phyloP scores from a whole-genome alignment of 768 basidiomycete species.

The Dendrothele bispora region DNA sequence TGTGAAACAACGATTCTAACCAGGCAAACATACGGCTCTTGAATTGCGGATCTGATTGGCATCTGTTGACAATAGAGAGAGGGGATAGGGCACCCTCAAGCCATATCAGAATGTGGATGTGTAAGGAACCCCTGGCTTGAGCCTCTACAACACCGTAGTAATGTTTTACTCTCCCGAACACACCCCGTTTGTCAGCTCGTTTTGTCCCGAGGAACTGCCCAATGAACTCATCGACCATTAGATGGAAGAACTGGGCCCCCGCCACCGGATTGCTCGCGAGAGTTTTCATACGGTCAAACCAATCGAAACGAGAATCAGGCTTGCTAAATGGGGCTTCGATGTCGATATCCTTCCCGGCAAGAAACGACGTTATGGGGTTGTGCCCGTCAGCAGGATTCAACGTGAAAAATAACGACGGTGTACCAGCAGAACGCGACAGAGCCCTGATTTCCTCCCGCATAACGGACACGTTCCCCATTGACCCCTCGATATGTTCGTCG shows the following conservation, averaged over 20 bases:
- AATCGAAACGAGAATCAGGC: constrained; percentile 4
- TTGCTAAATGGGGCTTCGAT: constrained; percentile 10
- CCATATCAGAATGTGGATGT: constrained; percentile 25
- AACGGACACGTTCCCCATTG: constrained; percentile 1
- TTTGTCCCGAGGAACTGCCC: constrained; percentile 19
- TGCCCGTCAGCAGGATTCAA: constrained; percentile 18
- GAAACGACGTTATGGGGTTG: constrained; percentile 13
- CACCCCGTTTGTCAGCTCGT: constrained; percentile 14
- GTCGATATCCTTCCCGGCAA: constrained; percentile 17
- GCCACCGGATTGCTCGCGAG: constrained; percentile 30
- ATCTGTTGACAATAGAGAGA: not conserved
- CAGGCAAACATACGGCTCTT: not conserved
- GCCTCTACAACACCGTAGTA: constrained; percentile 29
- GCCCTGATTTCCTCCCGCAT: constrained; percentile 17
- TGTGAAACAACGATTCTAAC: not conserved
- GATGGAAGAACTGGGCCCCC: constrained; percentile 33
- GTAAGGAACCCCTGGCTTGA: constrained; percentile 29
- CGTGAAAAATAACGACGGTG: constrained; percentile 14
- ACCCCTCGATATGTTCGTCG: constrained; percentile 15
- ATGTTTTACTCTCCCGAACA: constrained; percentile 21
- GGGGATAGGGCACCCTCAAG: constrained; percentile 14
- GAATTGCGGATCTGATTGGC: constrained; percentile 8
- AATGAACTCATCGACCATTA: constrained; percentile 24
- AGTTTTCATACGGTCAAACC: constrained; percentile 8
- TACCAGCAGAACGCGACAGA: constrained; percentile 8